These are phyloP conservation scores for Pyrenula aspistea DNA, from an alignment of 495 filamentous ascomycete species.

Conservation along the genomic window DNA sequence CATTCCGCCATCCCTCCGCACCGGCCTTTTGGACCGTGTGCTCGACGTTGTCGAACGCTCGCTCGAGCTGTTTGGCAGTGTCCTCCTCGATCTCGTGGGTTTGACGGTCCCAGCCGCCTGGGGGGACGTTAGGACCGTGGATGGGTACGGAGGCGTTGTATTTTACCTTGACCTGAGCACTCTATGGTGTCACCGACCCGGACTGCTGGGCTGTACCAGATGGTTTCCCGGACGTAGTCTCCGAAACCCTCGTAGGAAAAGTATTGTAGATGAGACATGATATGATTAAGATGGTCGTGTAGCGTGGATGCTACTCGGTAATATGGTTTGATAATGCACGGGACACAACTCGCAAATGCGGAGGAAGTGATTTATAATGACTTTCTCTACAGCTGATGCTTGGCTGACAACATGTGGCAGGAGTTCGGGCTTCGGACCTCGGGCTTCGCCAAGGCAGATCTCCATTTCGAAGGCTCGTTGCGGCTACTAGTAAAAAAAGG, in stretches of 20 bases:
- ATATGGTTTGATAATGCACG: too few species aligned
- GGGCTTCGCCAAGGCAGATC: too few species aligned
- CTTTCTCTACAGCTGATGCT: too few species aligned
- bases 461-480: too few species aligned
- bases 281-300: too few species aligned
- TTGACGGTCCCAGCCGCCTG: conserved; percentile 29
- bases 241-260: conserved; percentile 31
- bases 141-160: neutral
- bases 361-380: too few species aligned
- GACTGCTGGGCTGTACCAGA: conserved; percentile 40
- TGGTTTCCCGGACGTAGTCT: conserved; percentile 17
- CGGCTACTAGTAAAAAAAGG: too few species aligned
- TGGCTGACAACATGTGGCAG: too few species aligned
- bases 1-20: conserved; percentile 38
- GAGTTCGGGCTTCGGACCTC: too few species aligned
- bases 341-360: too few species aligned
- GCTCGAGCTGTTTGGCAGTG: conserved; percentile 26
- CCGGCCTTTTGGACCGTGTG: conserved; percentile 24
- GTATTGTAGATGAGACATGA: conserved; percentile 34
- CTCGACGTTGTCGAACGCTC: conserved; percentile 39
- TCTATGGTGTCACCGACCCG: conserved; percentile 40
- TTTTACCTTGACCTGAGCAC: conserved; percentile 41
- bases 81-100: conserved; percentile 15
- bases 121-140: too few species aligned
- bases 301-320: too few species aligned